Base-by-base conservation (phyloP, 768 basidiomycete genomes). In the Pulveroboletus sp. region DNA sequence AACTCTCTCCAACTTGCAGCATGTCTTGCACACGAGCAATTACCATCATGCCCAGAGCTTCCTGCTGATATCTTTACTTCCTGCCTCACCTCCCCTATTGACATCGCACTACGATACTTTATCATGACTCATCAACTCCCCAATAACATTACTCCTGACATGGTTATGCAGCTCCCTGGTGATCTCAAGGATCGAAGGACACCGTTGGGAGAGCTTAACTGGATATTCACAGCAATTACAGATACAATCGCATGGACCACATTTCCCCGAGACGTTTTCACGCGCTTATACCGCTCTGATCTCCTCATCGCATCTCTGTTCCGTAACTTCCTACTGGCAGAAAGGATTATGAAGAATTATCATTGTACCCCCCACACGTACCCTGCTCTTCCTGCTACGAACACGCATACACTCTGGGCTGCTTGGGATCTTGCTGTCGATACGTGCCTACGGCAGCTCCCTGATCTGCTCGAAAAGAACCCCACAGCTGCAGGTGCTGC, bases 181-280 rank as follows among this genome's bases (percentile, higher is more conserved):
- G 94, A 97, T 64, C 79, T 98, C 52, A 96, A 95, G 69, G 96
- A 99, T 63, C 81, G 96, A 17, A 81, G 94, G 24, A 98, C 96
- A 0, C 94, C 96, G 1, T 75, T 99, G 0, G 96, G 96, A 44
- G 96, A 99, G 70, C 80, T 99, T n/a, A 96, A 95, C 65, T 99
- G 96, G 96, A 98, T 98, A 55, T 98, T 98, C 71, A 98, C 93
- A 1, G 93, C 95, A 31, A 90, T 99, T 49, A 98, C 96, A 14
- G 96, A 99, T 70, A 98, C 96, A 8, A 98, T 99, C 54, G 96
- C 96, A 7, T 99, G 96, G 96, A 94, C 94, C 12, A 90, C 92
- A 3, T 95, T 99, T 66, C 87, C 93, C 35, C 81, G 86, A 40
- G 93, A 96, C 33, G 80, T 91, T 4, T 98, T 99, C 70, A 93